Conservation (phyloP, 2,329 filamentous ascomycete species). For the Nakataea oryzae region DNA sequence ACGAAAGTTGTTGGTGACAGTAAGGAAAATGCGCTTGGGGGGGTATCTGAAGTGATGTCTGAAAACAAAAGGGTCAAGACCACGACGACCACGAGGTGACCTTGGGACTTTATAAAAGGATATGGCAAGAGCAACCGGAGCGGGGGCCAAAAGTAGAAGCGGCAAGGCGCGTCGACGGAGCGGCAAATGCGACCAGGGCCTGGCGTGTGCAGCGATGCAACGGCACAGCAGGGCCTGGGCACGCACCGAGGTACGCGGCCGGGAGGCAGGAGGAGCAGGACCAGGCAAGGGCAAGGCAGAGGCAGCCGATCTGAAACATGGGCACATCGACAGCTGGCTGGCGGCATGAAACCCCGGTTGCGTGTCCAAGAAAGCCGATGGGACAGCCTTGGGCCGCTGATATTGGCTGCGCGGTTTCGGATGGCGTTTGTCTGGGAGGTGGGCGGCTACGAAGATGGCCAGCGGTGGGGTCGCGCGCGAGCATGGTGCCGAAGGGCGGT, state of each 20-base stretch:
- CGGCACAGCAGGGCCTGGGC: background rate
- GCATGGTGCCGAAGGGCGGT: constrained; percentile 2
- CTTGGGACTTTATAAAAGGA: constrained; percentile 18
- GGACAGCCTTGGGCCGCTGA: constrained; percentile 28
- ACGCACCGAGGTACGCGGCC: background rate
- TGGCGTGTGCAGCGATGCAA: background rate
- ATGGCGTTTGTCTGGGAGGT: constrained; percentile 35
- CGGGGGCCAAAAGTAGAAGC: constrained; percentile 13
- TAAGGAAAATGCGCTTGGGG: constrained; percentile 7
- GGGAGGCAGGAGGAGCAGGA: background rate
- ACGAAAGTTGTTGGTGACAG: constrained; percentile 5
- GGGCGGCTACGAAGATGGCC: constrained; percentile 31
- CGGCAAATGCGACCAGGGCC: background rate
- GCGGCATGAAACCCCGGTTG: constrained; percentile 38
- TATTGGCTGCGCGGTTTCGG: constrained; percentile 37
- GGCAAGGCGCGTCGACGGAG: background rate
- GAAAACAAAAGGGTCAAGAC: constrained; percentile 13
- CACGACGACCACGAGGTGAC: constrained; percentile 29
- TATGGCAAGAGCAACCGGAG: constrained; percentile 13
- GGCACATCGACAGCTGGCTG: constrained; percentile 19
- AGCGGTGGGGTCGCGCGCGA: constrained; percentile 7
- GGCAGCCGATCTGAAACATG: constrained; percentile 21
- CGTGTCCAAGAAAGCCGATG: constrained; percentile 37
- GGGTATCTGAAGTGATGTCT: background rate
- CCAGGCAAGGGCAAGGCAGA: constrained; percentile 12